Percentiles rank a stretch among this genome's conserved stretches.
phyloP scores from a whole-genome alignment of 1,139 yeast species.

The Insectozyma bohioensis region DNA sequence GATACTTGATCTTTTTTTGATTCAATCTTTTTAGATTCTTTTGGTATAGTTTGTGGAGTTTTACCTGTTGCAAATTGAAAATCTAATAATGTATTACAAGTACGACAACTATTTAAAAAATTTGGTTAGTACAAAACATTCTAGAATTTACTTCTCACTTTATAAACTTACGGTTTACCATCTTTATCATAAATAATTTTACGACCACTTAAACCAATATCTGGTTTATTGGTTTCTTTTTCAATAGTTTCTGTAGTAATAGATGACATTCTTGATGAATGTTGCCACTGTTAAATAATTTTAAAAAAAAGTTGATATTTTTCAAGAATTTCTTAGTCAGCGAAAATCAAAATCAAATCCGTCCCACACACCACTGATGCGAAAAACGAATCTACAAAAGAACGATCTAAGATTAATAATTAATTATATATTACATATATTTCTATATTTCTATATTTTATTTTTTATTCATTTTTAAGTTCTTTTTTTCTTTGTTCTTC shows the following conservation, averaged over 20 bases:
- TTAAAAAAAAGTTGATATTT: neutral
- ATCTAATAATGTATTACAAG: conserved; percentile 77
- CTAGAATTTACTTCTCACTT: no score
- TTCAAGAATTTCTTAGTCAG: neutral
- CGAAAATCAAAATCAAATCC: conserved; percentile 1
- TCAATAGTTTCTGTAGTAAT: conserved; percentile 5
- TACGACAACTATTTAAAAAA: conserved; percentile 64
- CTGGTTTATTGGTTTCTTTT: conserved; percentile 25
- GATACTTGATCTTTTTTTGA: conserved; percentile 10
- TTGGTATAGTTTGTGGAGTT: conserved; percentile 14
- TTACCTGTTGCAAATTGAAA: conserved; percentile 61
- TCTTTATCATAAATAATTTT: conserved; percentile 78
- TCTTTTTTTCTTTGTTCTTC: conserved; percentile 9
- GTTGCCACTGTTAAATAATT: neutral
- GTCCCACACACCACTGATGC: no score
- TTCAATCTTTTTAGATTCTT: conserved; percentile 10
- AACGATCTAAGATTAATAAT: no score
- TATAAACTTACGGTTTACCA: conserved; percentile 78
- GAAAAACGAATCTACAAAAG: no score
- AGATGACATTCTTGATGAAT: neutral
- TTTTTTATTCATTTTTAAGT: conserved; percentile 2
- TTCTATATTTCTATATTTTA: no score
- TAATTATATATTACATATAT: no score
- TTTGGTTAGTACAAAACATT: no score
- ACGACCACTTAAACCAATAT: conserved; percentile 59